Evolutionary conservation across 345 rosid genomes (phyloP).

Genomic region (Salix purpurea): DNA sequence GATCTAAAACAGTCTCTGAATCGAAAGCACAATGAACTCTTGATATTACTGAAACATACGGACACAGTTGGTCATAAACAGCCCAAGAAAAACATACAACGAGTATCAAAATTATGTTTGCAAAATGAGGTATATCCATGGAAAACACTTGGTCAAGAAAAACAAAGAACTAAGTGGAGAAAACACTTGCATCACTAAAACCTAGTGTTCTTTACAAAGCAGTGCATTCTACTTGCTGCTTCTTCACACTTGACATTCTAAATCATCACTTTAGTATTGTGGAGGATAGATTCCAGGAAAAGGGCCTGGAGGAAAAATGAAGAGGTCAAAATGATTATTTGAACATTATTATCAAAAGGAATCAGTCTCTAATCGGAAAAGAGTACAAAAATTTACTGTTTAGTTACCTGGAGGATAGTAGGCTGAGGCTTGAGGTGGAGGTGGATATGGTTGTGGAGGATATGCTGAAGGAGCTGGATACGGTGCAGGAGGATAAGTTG

Average conservation of each 20-base stretch:
- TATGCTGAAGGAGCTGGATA: constrained; percentile 23
- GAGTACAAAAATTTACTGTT: background rate
- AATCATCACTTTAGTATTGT: constrained; percentile 39
- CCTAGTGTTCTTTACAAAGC: background rate
- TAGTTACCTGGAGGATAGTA: constrained; percentile 50
- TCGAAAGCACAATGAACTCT: background rate
- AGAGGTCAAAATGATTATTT: background rate
- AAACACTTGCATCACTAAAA: background rate
- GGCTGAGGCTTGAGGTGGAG: constrained; percentile 39
- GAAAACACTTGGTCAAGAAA: background rate
- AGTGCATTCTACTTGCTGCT: background rate
- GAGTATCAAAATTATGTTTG: background rate
- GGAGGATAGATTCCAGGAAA: constrained; percentile 57
- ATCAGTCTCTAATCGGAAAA: background rate
- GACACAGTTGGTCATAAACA: background rate
- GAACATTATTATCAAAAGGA: background rate
- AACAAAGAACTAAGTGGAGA: background rate
- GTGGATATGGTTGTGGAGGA: constrained; percentile 26
- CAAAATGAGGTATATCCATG: background rate
- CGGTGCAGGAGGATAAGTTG: constrained; percentile 19
- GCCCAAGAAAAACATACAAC: background rate
- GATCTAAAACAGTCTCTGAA: background rate
- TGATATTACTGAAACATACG: background rate
- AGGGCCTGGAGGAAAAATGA: constrained; percentile 39
- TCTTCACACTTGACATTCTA: background rate